Evolutionary conservation across 2,329 filamentous ascomycete species (phyloP), one percentile per base, ranked within the genome.

Genomic region (Aspergillus oerlinghausenensis): DNA sequence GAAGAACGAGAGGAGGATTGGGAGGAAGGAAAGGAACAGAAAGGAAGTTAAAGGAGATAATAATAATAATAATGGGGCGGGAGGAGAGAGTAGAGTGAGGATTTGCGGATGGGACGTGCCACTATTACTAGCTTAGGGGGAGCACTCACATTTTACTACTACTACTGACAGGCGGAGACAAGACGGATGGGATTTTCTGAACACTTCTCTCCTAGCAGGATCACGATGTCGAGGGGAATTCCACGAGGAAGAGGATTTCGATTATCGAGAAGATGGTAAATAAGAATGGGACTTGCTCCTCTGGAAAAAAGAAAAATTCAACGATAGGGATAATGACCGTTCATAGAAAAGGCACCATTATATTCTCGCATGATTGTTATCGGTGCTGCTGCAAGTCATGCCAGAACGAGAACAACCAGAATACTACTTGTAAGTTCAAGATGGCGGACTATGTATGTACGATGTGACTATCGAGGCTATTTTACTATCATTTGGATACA

Each of bases 11-110:
- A 56, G 61, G 67, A 61, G 60, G 62, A 55, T 62, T 58, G 62
- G 63, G 65, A 64, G 63, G 65, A 66, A 66, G 63, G 61, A 63
- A 66, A 67, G 64, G 67, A 65, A 66, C 73, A 73, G 69, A 69
- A 64, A 72, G 69, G 63, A 60, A 63, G 63, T 35, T 35, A 62
- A 60, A 55, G 59, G 60, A 63, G 54, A 55, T 61, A 58, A 60
- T 49, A 55, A 53, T 49, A 55, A 53, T 56, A 62, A 64, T 63
- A 63, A 59, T 64, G 53, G 60, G 58, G 58, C 55, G 65, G 56
- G 65, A 61, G 59, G 57, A 62, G 57, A 56, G 62, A 66, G 52
- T 58, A 59, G 58, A 62, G 63, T 65, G 66, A 59, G 67, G 66
- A 66, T 47, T 47, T 47, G 65, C 65, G 69, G 67, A 67, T 65